A percentile compares a stretch with the other conserved stretches of the same genome.
phyloP scores from a whole-genome alignment of 108 stramenopile genomes.

The Nannochloropsis salina region DNA sequence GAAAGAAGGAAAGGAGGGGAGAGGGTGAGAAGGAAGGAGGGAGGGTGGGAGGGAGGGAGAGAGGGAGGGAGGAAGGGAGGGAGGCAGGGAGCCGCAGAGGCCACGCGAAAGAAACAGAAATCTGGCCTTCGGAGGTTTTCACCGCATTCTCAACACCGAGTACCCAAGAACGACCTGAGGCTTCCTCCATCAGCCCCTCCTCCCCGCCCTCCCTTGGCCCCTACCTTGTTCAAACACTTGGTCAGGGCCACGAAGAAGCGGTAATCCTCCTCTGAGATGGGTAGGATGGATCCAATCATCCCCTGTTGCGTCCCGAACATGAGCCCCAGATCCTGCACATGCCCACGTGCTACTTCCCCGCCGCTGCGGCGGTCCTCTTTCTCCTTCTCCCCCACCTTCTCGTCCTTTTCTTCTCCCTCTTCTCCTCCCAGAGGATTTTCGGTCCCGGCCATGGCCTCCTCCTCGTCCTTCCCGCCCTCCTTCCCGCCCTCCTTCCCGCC shows the following conservation, averaged over 20 bases:
- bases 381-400: too few species aligned
- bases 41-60: not conserved
- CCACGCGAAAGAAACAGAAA: not conserved
- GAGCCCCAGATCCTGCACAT: constrained; percentile 46
- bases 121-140: constrained; percentile 60
- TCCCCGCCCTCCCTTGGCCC: not conserved
- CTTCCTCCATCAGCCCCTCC: constrained; percentile 36
- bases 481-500: not conserved
- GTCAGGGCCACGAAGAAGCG: constrained; percentile 75
- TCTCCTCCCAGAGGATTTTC: not conserved
- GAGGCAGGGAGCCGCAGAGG: not conserved
- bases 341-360: constrained; percentile 26
- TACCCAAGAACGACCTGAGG: constrained; percentile 34
- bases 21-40: not conserved
- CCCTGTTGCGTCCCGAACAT: constrained; percentile 92
- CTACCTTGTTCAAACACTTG: constrained; percentile 49
- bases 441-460: not conserved
- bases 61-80: not conserved
- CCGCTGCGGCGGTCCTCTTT: constrained; percentile 2
- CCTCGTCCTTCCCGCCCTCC: not conserved
- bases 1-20: not conserved
- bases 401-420: too few species aligned
- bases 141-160: constrained; percentile 67
- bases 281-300: constrained; percentile 76
- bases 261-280: constrained; percentile 71